A percentile compares a stretch with the other conserved stretches of the same genome.
phyloP scores from a whole-genome alignment of 352 stramenopile genomes.

The Pythium pyrilobum region DNA sequence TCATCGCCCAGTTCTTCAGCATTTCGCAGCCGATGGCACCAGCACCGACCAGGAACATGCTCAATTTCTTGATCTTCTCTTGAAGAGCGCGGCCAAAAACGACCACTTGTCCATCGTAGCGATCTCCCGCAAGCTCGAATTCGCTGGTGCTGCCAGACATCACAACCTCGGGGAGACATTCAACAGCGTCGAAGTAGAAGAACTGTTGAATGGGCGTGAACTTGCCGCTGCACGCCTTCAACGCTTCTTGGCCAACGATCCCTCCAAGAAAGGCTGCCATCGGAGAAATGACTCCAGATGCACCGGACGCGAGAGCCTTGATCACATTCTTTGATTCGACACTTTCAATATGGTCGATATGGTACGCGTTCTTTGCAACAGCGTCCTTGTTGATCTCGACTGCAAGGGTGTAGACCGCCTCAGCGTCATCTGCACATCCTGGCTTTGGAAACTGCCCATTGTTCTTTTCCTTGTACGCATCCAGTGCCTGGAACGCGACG shows the following conservation, averaged over 20 bases:
- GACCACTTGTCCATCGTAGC: constrained; percentile 93
- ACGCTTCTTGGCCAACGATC: constrained; percentile 96
- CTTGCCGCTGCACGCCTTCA: constrained; percentile 99
- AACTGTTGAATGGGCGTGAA: constrained; percentile 99
- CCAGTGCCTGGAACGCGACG: constrained; percentile 84
- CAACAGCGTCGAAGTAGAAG: constrained; percentile 98
- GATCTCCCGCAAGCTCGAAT: constrained; percentile 55
- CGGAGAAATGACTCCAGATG: constrained; percentile 90
- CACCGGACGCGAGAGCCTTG: constrained; percentile 75
- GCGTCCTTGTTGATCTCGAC: constrained; percentile 71
- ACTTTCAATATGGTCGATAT: constrained; percentile 53
- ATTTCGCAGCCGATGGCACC: constrained; percentile 99
- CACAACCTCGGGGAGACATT: constrained; percentile 91
- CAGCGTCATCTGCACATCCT: constrained; percentile 77
- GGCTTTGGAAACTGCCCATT: constrained; percentile 79
- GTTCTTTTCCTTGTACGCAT: constrained; percentile 78
- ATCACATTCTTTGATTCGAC: constrained; percentile 76
- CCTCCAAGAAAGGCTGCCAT: constrained; percentile 97
- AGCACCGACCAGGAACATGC: constrained; percentile 97
- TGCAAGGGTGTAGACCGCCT: constrained; percentile 83
- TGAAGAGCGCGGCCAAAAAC: constrained; percentile 86
- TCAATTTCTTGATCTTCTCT: constrained; percentile 80
- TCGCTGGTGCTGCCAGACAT: constrained; percentile 38
- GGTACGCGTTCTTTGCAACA: constrained; percentile 54
- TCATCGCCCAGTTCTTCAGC: constrained; percentile 99